Evolutionary conservation across 306 rosid species (phyloP).

Genomic region (Potentilla sterilis): DNA sequence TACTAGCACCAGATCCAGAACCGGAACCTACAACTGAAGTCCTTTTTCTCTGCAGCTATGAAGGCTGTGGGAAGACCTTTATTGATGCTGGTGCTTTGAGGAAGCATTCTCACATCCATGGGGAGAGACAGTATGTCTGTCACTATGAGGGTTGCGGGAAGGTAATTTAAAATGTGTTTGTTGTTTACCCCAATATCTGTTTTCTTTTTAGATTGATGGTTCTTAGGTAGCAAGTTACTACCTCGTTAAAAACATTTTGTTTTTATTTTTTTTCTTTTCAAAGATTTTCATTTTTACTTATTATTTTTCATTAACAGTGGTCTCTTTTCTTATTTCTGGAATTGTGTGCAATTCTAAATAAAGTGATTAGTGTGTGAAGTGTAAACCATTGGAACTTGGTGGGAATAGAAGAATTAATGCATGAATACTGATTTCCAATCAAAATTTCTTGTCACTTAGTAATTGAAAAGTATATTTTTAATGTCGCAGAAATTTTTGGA

Average conservation of each 20-base stretch:
- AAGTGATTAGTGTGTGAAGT: neutral
- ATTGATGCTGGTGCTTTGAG: constrained; percentile 97
- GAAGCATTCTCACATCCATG: constrained; percentile 97
- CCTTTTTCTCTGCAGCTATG: constrained; percentile 95
- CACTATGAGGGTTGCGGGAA: constrained; percentile 93
- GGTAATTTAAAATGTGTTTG: constrained; percentile 38
- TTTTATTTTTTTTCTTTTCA: neutral
- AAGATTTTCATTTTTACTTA: neutral
- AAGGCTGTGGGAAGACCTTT: constrained; percentile 93
- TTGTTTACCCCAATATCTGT: neutral
- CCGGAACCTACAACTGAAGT: constrained; percentile 98
- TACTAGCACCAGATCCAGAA: constrained; percentile 75
- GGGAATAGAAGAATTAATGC: neutral
- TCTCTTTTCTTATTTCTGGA: neutral
- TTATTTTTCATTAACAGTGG: neutral
- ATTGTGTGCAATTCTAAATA: neutral
- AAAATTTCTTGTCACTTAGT: neutral
- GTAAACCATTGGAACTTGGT: neutral
- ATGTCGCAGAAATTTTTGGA: constrained; percentile 93
- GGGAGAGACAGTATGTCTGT: constrained; percentile 88
- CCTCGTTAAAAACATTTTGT: neutral
- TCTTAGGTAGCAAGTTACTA: neutral
- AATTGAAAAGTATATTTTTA: constrained; percentile 18
- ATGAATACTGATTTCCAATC: neutral
- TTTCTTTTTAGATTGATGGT: neutral